These are phyloP conservation scores for Microdochium trichocladiopsis DNA, from an alignment of 2,329 filamentous ascomycete species.

Conservation along the genomic window DNA sequence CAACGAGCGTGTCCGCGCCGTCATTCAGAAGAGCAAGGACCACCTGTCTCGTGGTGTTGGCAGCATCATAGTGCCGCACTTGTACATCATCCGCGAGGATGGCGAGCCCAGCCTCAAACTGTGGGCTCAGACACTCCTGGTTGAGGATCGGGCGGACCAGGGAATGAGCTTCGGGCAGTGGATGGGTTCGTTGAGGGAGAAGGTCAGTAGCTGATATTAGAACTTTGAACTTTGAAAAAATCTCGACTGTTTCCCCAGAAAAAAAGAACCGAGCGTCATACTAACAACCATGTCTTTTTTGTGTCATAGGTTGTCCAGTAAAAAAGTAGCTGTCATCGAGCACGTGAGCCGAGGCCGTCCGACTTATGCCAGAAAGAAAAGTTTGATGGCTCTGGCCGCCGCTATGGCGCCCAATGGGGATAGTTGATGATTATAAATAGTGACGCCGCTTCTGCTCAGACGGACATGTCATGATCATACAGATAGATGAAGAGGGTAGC, in stretches of 20 bases:
- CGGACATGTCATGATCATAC: not conserved
- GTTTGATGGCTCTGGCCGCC: too few species aligned
- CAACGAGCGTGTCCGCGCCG: slow-evolving; percentile 85
- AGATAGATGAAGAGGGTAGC: not conserved
- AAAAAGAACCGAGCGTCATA: too few species aligned
- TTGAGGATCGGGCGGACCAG: slow-evolving; percentile 93
- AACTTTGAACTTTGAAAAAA: too few species aligned
- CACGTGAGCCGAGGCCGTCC: too few species aligned
- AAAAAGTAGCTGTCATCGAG: too few species aligned
- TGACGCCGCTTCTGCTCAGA: too few species aligned
- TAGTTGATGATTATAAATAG: too few species aligned
- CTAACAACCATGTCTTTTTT: too few species aligned
- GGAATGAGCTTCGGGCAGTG: slow-evolving; percentile 89
- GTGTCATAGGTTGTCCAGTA: slow-evolving; percentile 27
- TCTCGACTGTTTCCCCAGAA: too few species aligned
- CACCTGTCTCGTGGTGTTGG: slow-evolving; percentile 82
- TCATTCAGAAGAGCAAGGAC: slow-evolving; percentile 87
- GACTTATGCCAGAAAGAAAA: too few species aligned
- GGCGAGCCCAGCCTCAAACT: slow-evolving; percentile 91
- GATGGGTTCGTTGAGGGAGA: slow-evolving; percentile 87
- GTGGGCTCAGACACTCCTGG: slow-evolving; percentile 92
- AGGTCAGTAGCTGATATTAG: slow-evolving; percentile 48
- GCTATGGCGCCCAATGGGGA: too few species aligned
- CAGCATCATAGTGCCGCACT: slow-evolving; percentile 84
- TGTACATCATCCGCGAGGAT: slow-evolving; percentile 92